Base-by-base conservation (phyloP, 1,284 basidiomycete species). In the Melanopsichium pennsylvanicum region DNA sequence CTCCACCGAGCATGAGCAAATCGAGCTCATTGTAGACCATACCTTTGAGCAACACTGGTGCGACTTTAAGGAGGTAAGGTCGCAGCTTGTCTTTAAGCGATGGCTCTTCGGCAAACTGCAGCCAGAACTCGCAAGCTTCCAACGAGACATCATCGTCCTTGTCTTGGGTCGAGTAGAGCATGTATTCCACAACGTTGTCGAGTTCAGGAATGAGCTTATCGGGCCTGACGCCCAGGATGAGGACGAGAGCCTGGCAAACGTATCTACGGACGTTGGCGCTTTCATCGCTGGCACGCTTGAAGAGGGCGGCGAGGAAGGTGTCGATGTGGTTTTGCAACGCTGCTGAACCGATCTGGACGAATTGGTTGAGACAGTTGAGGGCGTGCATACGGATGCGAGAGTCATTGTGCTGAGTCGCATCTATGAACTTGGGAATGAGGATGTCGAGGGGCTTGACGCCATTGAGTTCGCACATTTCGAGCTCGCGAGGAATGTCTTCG, bases 51-150 rank as follows among this genome's bases (percentile, higher is more conserved):
- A 99, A 85, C 13, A 97, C 90, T 0, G 96, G 96, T 0, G 91
- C 93, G 38, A 99, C 90, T 73, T 90, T 90, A 34, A 85, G 86
- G 9, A 99, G 85, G 66, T 94, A 87, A 0, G 93, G 93, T 50
- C 88, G 88, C 25, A 99, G 85, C 81, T 90, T 91, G 13, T 88
- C 87, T 15, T 88, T 88, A 22, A 98, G 86, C 43, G 91, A 89
- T 13, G 88, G 88, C 78, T 97, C 93, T 82, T 99, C 96, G 15
- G 96, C 93, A 79, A 99, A 98, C 1, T 95, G 97, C 66, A 99
- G 86, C 96, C 96, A 98, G 83, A 99, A 98, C 85, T 99, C 96
- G 86, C 93, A 97, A 12, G 96, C 96, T 83, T 96, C 93, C 40
- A 82, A 70, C 21, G 78, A 76, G 27, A 80, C 78, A 37, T 81